phyloP scores from a whole-genome alignment of 2,329 filamentous ascomycete genomes.

The Zymoseptoria brevis region DNA sequence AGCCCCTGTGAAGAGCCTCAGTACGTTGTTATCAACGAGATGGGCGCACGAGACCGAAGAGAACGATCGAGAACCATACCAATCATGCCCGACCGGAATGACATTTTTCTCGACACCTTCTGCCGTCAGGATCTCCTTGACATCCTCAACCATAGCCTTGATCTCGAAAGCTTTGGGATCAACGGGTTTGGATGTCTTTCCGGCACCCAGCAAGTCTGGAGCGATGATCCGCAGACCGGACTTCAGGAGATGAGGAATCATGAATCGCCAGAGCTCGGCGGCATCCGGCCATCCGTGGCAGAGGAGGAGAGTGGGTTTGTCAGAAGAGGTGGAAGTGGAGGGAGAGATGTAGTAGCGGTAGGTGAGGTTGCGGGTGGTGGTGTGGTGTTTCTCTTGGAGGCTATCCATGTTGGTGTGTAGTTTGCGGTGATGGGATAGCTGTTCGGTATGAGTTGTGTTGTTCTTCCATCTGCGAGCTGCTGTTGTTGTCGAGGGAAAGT shows the following conservation, averaged over 20 bases:
- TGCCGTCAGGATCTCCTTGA: conserved; percentile 35
- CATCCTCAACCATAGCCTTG: conserved; percentile 31
- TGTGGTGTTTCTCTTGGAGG: conserved; percentile 17
- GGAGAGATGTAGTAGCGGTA: conserved; percentile 37
- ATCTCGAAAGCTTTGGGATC: conserved; percentile 32
- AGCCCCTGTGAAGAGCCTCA: conserved; percentile 27
- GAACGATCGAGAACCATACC: conserved; percentile 1
- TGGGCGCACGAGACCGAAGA: background rate
- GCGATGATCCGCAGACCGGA: conserved; percentile 34
- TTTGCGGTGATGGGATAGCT: background rate
- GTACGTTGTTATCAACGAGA: background rate
- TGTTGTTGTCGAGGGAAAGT: background rate
- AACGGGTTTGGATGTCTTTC: conserved; percentile 35
- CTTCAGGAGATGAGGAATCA: conserved; percentile 35
- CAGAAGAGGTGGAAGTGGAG: conserved; percentile 21
- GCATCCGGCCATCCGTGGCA: conserved; percentile 46
- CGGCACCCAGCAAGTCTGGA: conserved; percentile 34
- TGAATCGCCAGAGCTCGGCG: conserved; percentile 38
- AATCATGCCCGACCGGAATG: conserved; percentile 19
- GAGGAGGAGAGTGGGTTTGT: conserved; percentile 31
- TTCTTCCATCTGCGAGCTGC: background rate
- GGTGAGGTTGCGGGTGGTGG: conserved; percentile 22
- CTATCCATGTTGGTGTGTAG: conserved; percentile 11
- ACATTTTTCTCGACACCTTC: conserved; percentile 24
- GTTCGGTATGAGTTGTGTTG: background rate